These are phyloP conservation scores for Breynia disticha DNA, from an alignment of 441 rosid genomes.

Conservation along the genomic window DNA sequence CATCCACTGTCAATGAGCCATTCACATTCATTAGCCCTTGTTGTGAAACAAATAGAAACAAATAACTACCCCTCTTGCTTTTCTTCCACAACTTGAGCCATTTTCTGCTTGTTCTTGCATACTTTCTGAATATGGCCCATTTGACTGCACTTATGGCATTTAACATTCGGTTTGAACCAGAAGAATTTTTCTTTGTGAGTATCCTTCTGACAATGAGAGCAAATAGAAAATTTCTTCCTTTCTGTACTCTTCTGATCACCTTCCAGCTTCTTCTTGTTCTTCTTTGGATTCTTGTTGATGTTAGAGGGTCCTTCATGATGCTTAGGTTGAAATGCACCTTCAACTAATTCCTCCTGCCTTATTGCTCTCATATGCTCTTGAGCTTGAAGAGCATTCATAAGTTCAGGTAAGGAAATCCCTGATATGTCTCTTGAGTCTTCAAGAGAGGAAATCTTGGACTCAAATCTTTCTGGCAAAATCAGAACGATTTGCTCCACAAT, in stretches of 20 bases:
- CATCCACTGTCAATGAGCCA: background rate
- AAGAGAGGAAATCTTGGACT: background rate
- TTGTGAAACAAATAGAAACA: background rate
- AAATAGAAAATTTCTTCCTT: background rate
- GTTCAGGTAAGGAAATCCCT: background rate
- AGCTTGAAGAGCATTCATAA: background rate
- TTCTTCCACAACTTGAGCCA: background rate
- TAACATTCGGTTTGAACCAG: background rate
- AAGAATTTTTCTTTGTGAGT: background rate
- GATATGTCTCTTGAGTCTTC: too few species aligned
- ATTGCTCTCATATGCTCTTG: background rate
- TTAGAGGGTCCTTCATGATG: too few species aligned
- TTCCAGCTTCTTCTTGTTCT: background rate
- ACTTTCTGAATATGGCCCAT: background rate
- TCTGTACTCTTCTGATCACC: too few species aligned
- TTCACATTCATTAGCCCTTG: background rate
- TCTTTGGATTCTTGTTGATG: background rate
- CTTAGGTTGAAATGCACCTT: background rate
- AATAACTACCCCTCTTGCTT: background rate
- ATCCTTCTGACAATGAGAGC: background rate
- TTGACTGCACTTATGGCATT: background rate
- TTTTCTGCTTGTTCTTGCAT: background rate
- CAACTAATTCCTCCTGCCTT: background rate
- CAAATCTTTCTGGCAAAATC: background rate
- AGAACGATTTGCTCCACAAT: background rate